Evolutionary conservation across 352 stramenopile genomes (phyloP), one percentile per base, ranked within the genome.

Genomic region (Albugo laibachii): DNA sequence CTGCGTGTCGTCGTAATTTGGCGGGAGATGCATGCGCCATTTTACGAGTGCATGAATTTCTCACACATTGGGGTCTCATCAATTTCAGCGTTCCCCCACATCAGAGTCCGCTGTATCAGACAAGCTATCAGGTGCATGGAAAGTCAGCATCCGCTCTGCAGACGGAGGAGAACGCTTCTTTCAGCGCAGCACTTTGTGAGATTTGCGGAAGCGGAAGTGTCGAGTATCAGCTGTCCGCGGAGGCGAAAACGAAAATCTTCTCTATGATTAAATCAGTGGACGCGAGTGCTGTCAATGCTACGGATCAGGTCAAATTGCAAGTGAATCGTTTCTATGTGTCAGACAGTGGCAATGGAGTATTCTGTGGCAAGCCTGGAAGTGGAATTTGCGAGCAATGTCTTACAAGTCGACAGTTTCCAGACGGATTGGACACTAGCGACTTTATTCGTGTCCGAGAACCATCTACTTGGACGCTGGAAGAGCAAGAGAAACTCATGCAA

Each of bases 61-160:
- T 89, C 45, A 80, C 64, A 36, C 77, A 89, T 53, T 89, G 77
- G 77, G 77, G 77, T 0, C 57, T 89, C 39, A 89, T 89, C 44
- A 89, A 89, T 58, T 89, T 80, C 55, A 61, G 82, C 57, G 77
- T 89, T 4, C 73, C 73, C 11, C 71, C 73, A 2, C 73, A 86
- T 41, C 65, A 68, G 11, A 74, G 65, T 0, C 63, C 69, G 5
- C 44, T 66, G 1, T 41, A 69, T 0, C 63, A 80, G 53, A 54
- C 69, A 14, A 81, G 81, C 41, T 87, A 83, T 50, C 56, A 66
- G 49, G 56, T 73, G 37, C 56, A 57, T 36, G 53, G 66, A 0
- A 56, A 56, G 19, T 47, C 47, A 16, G 40, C 39, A 2, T 40
- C 54, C 27, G 2, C 3, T 18, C 2, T 8, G 19, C 20, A 8